Evolutionary conservation across 2,329 filamentous ascomycete species (phyloP), one percentile per base, ranked within the genome.

Genomic region (Cordyceps tenuipes): DNA sequence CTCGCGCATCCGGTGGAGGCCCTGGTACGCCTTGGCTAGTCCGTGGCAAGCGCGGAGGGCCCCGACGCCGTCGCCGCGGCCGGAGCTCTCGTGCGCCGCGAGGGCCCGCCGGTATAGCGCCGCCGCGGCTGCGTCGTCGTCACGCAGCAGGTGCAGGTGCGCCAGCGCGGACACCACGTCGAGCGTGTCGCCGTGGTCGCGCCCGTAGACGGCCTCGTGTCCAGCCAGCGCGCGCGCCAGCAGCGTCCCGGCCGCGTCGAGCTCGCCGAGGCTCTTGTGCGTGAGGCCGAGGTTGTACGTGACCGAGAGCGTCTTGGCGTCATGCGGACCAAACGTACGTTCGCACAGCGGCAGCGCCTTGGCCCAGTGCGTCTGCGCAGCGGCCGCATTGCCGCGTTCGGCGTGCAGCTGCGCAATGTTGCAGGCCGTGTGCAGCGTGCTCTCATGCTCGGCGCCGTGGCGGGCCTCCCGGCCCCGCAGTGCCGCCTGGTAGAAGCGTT

Each of bases 211-310:
- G 2, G 36, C 10, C 6, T 44, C 48, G 26, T 58, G 48, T 5
- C 51, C 56, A 1, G 34, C 29, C 15, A 51, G 56, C 13, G 56
- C 47, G 3, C 47, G 34, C 8, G 34, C 12, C 6, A 58, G 47
- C 48, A 51, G 26, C 21, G n/a, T 17, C 39, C 43, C 47, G 13
- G 56, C 46, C n/a, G 41, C 48, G 4, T 51, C 47, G 17, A 44
- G 15, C 36, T 58, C 31, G 21, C 47, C 36, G 10, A 58, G 56
- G 26, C 9, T 44, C 36, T 58, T 58, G 47, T 58, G 56, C 36
- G 56, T 51, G 34, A 58, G 39, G 8, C 56, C 56, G 21, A 58
- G 6, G 56, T 58, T 58, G 36, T 58, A 58, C 29, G 39, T 39
- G 10, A 44, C 29, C 5, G 48, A 26, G 12, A 58, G 34, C 29